Conservation (phyloP, 768 basidiomycete species). For the Strobilomyces confusus region DNA sequence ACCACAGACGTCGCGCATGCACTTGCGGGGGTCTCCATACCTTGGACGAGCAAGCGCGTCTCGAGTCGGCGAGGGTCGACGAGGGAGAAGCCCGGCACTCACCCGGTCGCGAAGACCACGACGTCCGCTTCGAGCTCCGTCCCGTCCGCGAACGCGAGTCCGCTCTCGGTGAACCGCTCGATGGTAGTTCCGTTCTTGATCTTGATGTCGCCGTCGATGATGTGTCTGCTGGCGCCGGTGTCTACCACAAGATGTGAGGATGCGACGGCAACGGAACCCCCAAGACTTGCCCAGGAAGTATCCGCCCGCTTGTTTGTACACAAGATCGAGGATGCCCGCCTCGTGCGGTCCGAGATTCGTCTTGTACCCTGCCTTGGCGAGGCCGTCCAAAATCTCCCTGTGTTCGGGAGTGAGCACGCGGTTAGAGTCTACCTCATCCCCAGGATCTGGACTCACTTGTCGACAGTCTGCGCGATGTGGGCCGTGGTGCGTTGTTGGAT, state of each 20-base stretch:
- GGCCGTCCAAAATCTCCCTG: constrained; percentile 35
- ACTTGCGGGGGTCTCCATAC: constrained; percentile 41
- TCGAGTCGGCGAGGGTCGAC: not conserved
- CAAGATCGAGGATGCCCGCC: constrained; percentile 31
- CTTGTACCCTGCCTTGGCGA: constrained; percentile 32
- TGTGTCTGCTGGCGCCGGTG: constrained; percentile 39
- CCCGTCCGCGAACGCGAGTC: constrained; percentile 16
- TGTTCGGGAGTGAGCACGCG: not conserved
- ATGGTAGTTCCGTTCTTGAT: constrained; percentile 42
- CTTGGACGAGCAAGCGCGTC: constrained; percentile 24
- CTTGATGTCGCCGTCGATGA: constrained; percentile 49
- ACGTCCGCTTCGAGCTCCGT: constrained; percentile 31
- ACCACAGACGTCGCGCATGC: constrained; percentile 43
- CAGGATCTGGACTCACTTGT: constrained; percentile 19
- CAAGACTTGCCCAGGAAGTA: constrained; percentile 36
- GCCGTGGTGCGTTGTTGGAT: constrained; percentile 21
- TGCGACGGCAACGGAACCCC: not conserved
- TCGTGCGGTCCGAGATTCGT: constrained; percentile 33
- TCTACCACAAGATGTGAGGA: constrained; percentile 13
- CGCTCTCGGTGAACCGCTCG: constrained; percentile 28
- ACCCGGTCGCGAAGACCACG: constrained; percentile 33
- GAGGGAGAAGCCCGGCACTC: not conserved
- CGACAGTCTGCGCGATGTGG: constrained; percentile 18
- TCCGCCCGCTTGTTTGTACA: constrained; percentile 32
- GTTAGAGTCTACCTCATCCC: no score